Conservation (phyloP, 176 grass and related monocot species). For the Triticum dicoccoides region DNA sequence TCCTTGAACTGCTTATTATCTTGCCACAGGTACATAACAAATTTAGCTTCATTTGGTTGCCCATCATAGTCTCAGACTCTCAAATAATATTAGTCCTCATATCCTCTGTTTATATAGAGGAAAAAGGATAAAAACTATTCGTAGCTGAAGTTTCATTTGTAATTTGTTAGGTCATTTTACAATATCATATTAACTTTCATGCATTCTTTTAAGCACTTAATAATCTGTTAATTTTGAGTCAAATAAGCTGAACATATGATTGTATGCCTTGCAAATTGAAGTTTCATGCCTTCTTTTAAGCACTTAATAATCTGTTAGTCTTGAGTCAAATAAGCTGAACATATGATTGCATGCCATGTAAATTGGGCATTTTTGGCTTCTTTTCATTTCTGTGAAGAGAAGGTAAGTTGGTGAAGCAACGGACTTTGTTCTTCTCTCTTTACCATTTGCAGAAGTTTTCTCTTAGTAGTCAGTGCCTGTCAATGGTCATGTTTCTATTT, state of each 20-base stretch:
- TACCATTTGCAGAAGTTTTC: slow-evolving; percentile 20
- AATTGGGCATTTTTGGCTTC: background rate
- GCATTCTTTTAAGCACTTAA: slow-evolving; percentile 17
- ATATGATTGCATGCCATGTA: background rate
- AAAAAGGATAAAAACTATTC: background rate
- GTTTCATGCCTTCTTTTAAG: slow-evolving; percentile 5
- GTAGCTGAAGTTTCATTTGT: too few species aligned
- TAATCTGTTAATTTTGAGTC: background rate
- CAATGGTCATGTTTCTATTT: too few species aligned
- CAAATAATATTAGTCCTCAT: background rate
- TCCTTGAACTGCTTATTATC: slow-evolving; percentile 87
- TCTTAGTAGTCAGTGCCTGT: background rate
- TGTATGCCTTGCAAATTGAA: background rate
- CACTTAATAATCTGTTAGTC: background rate
- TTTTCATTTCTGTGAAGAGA: slow-evolving; percentile 6
- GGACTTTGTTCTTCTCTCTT: background rate
- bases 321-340: background rate
- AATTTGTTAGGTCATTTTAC: too few species aligned
- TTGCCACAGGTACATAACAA: slow-evolving; percentile 69
- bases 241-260: background rate
- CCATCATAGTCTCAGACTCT: background rate
- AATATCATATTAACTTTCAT: background rate
- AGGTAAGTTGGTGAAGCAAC: background rate
- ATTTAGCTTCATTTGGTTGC: background rate
- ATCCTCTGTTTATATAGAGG: background rate